Evolutionary conservation across 768 basidiomycete species (phyloP).

Genomic region (Suillus spraguei): DNA sequence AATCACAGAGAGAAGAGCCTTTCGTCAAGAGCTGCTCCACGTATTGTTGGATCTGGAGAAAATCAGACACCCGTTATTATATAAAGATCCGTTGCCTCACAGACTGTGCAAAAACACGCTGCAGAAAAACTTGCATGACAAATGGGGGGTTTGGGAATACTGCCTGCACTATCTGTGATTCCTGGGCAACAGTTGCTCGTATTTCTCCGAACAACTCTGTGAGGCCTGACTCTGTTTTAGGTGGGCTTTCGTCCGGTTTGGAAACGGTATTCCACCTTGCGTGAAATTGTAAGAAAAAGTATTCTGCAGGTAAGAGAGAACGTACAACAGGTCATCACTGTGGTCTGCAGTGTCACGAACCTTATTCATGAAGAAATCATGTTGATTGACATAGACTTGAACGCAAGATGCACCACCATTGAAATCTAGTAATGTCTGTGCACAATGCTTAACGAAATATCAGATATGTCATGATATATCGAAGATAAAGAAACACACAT

Average conservation of each 20-base stretch:
- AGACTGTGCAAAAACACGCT: slow-evolving; percentile 96
- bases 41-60: slow-evolving; percentile 88
- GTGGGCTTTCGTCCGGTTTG: slow-evolving; percentile 76
- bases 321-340: slow-evolving; percentile 61
- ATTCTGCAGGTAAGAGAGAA: slow-evolving; percentile 5
- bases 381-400: slow-evolving; percentile 98
- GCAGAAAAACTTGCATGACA: slow-evolving; percentile 98
- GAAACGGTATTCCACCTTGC: slow-evolving; percentile 80
- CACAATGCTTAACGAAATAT: slow-evolving; percentile 74
- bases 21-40: slow-evolving; percentile 86
- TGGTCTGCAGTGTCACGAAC: slow-evolving; percentile 64
- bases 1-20: slow-evolving; percentile 75
- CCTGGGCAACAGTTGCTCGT: slow-evolving; percentile 87
- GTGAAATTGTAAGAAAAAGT: neutral
- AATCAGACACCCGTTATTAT: slow-evolving; percentile 13
- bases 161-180: slow-evolving; percentile 97
- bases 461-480: slow-evolving; percentile 15
- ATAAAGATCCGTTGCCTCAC: slow-evolving; percentile 46
- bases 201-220: slow-evolving; percentile 85
- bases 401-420: slow-evolving; percentile 97
- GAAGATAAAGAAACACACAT: slow-evolving; percentile 52
- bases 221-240: slow-evolving; percentile 79
- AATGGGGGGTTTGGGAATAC: slow-evolving; percentile 96
- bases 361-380: slow-evolving; percentile 98
- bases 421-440: slow-evolving; percentile 94